Evolutionary conservation across 257 asterid species (phyloP), one percentile per base, ranked within the genome.

Genomic region (Lithospermum erythrorhizon): DNA sequence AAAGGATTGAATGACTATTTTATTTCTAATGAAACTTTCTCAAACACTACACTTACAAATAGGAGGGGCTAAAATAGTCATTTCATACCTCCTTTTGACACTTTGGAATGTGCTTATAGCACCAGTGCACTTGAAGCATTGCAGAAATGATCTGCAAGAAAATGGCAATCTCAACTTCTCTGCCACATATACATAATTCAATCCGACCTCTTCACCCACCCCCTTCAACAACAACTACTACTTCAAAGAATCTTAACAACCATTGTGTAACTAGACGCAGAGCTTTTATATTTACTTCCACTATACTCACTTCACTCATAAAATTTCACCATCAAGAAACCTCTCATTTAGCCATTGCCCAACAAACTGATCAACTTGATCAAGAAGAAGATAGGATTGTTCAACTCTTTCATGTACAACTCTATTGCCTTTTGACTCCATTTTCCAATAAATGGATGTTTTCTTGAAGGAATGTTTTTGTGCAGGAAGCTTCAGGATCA

Each of bases 401-500:
- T 65, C 85, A 72, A 47, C 75, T 85, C 49, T 88, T 88, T 73
- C 87, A 88, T 93, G 96, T 85, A 37, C 23, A 10, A 13, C 35
- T 45, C 15, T 21, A 6, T 8, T 17, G 9, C 16, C 30, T 27
- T 27, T 27, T 27, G 4, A 24, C 30, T 23, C 21, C 8, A 4
- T 55, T 32, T 5, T 29, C 53, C 9, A 2, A 21, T 15, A 14
- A 11, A 21, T 62, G 19, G 16, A 7, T 47, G 10, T 55, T 37
- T 41, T 55, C 49, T 10, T n/a, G 45, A 9, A 20, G 47, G 14
- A 4, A 55, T 52, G 1, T 49, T 53, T 41, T 22, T 21, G 15
- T 55, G 72, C 72, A 90, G 97, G 90, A 85, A 58, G 76, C 80
- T 55, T 81, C 89, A 48, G 73, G 90, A 22, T 83, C 86, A 54